Evolutionary conservation across 176 grass and related monocot species (phyloP).

Genomic region (Oryza punctata): DNA sequence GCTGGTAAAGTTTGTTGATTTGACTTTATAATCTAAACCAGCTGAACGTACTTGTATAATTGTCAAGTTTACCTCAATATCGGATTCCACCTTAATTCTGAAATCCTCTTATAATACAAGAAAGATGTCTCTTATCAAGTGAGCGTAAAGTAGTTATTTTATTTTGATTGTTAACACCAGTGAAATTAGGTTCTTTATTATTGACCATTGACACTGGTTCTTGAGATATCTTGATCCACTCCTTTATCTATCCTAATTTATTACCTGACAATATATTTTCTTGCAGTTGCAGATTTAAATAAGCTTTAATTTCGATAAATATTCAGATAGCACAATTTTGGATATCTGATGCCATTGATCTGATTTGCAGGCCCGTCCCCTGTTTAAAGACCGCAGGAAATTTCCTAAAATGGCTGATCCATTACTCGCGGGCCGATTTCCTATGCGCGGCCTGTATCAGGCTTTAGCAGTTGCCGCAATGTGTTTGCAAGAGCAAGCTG

Average conservation of each 20-base stretch:
- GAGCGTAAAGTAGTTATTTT: not conserved
- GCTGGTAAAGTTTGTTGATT: not conserved
- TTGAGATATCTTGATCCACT: not conserved
- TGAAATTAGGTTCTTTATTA: constrained; percentile 11
- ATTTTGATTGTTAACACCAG: not conserved
- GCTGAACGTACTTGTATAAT: not conserved
- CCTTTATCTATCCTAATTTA: not conserved
- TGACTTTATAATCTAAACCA: constrained; percentile 1
- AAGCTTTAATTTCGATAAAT: not conserved
- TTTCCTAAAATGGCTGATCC: constrained; percentile 98
- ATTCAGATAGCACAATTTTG: constrained; percentile 21
- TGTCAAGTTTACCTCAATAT: not conserved
- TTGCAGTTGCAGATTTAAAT: constrained; percentile 30
- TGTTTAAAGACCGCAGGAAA: constrained; percentile 94
- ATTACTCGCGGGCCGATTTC: constrained; percentile 66
- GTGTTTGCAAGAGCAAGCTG: constrained; percentile 98
- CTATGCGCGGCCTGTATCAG: constrained; percentile 93
- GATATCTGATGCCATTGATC: constrained; percentile 38
- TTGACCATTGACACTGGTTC: not conserved
- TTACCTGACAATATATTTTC: not conserved
- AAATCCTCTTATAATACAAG: not conserved
- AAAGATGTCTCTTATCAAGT: not conserved
- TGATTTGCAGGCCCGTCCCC: constrained; percentile 83
- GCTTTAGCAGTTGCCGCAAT: constrained; percentile 96
- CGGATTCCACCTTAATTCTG: not conserved